Evolutionary conservation across 2,329 filamentous ascomycete species (phyloP).

Genomic region (Sarocladium brachiariae): DNA sequence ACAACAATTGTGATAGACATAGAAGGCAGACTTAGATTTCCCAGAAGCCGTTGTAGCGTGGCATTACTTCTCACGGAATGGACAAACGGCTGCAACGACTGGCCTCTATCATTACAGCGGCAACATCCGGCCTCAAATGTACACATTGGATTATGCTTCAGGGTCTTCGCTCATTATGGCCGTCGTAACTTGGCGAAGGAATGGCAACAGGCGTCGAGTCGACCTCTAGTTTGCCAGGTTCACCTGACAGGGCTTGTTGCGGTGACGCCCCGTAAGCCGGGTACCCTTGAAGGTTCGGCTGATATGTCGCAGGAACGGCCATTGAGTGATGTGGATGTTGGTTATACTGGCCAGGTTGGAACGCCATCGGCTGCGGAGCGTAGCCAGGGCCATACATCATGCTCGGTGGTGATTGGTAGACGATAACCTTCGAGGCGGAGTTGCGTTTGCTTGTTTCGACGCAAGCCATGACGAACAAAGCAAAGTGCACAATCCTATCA

Average conservation of each 20-base stretch:
- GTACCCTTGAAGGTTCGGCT: neutral
- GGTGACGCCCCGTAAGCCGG: neutral
- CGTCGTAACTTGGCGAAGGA: neutral
- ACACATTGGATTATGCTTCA: neutral
- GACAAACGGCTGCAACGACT: too few relatives aligned
- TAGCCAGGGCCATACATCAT: neutral
- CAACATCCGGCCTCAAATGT: neutral
- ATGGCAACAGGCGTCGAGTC: neutral
- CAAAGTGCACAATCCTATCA: conserved; percentile 15
- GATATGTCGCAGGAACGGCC: neutral
- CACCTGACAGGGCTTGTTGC: neutral
- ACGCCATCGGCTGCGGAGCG: neutral
- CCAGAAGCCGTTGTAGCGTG: too few relatives aligned
- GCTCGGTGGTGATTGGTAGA: conserved; percentile 13
- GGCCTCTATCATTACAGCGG: neutral
- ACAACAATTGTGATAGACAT: too few relatives aligned
- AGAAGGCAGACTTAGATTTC: too few relatives aligned
- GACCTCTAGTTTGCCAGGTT: neutral
- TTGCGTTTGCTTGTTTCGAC: conserved; percentile 17
- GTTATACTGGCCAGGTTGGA: neutral
- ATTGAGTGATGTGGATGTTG: neutral
- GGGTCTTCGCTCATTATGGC: neutral
- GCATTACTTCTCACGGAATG: too few relatives aligned
- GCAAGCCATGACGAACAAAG: conserved; percentile 18
- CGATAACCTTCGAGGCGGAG: conserved; percentile 11